A percentile compares a stretch with the other conserved stretches of the same genome.
These are phyloP conservation scores for Paraphoma sp. DNA, from an alignment of 2,329 filamentous ascomycete genomes.

Conservation along the genomic window DNA sequence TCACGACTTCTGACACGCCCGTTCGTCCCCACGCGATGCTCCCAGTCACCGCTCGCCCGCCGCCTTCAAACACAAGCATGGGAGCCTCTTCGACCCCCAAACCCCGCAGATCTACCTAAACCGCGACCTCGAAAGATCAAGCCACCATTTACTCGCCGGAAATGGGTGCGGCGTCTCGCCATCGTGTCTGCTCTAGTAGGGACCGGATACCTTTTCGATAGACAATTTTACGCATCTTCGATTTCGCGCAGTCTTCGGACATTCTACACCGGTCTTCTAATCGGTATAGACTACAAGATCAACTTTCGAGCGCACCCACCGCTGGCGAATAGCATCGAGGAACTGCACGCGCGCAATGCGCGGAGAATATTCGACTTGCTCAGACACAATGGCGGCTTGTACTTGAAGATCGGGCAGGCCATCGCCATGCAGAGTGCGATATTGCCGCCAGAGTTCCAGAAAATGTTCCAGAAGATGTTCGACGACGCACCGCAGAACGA, in stretches of 20 bases:
- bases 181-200: constrained; percentile 67
- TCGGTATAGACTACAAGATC: constrained; percentile 93
- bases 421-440: constrained; percentile 98
- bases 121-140: constrained; percentile 63
- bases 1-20: constrained; percentile 27
- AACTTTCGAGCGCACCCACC: constrained; percentile 87
- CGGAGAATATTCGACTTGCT: constrained; percentile 82
- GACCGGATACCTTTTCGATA: constrained; percentile 72
- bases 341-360: constrained; percentile 84
- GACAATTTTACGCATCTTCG: constrained; percentile 77
- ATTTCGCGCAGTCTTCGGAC: constrained; percentile 81
- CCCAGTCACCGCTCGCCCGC: constrained; percentile 27
- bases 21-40: constrained; percentile 15
- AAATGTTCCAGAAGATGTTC: constrained; percentile 96
- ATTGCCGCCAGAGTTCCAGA: constrained; percentile 90
- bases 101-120: constrained; percentile 75
- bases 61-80: constrained; percentile 47
- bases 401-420: constrained; percentile 97
- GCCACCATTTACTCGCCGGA: constrained; percentile 72
- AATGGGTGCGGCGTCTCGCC: constrained; percentile 78
- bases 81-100: constrained; percentile 66
- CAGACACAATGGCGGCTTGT: constrained; percentile 86
- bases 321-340: constrained; percentile 73
- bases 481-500: constrained; percentile 94
- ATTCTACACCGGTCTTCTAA: constrained; percentile 77